Evolutionary conservation across 441 rosid genomes (phyloP), one percentile per base, ranked within the genome.

Genomic region (Populus hybrid): DNA sequence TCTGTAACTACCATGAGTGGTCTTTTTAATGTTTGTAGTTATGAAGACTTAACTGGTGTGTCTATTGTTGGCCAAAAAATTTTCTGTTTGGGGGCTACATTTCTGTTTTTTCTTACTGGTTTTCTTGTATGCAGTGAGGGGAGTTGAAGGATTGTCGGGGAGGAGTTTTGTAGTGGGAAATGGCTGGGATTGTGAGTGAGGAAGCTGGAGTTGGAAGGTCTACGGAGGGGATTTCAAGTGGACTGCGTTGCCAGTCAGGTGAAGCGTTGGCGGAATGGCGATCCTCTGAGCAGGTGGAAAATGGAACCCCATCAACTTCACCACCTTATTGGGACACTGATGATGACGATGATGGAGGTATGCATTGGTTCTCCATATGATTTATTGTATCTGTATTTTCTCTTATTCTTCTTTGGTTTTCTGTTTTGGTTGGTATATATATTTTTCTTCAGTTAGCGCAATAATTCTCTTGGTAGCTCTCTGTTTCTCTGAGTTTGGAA

Each of bases 251-350:
- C 78, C 91, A 88, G 76, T 82, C 91, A 50, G 92, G 91, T 80
- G 98, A 93, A 84, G 91, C 92, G 50, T 80, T 92, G 85, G 90
- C 89, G 1, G 97, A 93, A 82, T 93, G 97, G 95, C 91, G 97
- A 78, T 93, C 93, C 42, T 90, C 93, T 71, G 94, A 86, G 87
- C 98, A 89, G 89, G 88, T 93, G 80, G 98, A 91, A 75, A 91
- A 90, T 81, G 98, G 94, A 80, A 90, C 83, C 6, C 91, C 97
- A 26, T 93, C 97, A n/a, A 93, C 98, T 33, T 92, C 99, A 7
- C 97, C 97, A 9, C 90, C 94, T 33, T 93, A 90, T 77, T 94
- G 94, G 98, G 99, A 93, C 80, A 85, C 86, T 11, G 99, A 91
- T 18, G 94, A 90, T 0, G 91, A 90, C 1, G 95, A 87, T 14